phyloP scores from a whole-genome alignment of 1,284 basidiomycete species.

The Sporisorium scitamineum region DNA sequence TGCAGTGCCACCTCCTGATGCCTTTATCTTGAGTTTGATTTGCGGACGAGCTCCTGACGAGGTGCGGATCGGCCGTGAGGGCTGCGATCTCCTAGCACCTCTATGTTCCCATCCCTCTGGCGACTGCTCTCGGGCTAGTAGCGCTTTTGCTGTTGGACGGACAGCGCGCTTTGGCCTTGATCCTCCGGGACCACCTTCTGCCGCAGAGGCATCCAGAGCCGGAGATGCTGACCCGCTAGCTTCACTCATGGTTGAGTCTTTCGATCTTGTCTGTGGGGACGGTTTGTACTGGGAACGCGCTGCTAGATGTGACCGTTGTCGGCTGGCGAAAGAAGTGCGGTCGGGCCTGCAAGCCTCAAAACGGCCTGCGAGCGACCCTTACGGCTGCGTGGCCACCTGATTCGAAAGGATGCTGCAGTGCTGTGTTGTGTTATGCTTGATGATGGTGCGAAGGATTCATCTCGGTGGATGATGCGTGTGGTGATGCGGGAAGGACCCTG shows the following conservation, averaged over 20 bases:
- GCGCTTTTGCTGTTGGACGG: slow-evolving; percentile 45
- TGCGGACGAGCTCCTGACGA: slow-evolving; percentile 46
- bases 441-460: neutral
- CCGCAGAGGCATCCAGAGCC: slow-evolving; percentile 7
- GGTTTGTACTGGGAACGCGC: neutral
- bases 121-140: slow-evolving; percentile 48
- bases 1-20: slow-evolving; percentile 43
- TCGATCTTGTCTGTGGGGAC: neutral
- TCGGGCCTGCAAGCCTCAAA: neutral
- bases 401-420: neutral
- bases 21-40: slow-evolving; percentile 56
- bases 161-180: slow-evolving; percentile 42
- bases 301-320: neutral
- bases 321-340: neutral
- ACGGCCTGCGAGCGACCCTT: neutral
- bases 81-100: slow-evolving; percentile 23
- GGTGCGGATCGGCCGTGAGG: slow-evolving; percentile 39
- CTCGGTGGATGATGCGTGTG: slow-evolving; percentile 1
- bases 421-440: neutral
- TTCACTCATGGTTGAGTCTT: slow-evolving; percentile 24
- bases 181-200: slow-evolving; percentile 13
- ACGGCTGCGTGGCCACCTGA: neutral
- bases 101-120: slow-evolving; percentile 53
- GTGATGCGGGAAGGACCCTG: slow-evolving; percentile 9
- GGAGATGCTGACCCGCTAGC: slow-evolving; percentile 40